Evolutionary conservation across 768 basidiomycete species (phyloP).

Genomic region (Tylopilus rubrobrunneus): DNA sequence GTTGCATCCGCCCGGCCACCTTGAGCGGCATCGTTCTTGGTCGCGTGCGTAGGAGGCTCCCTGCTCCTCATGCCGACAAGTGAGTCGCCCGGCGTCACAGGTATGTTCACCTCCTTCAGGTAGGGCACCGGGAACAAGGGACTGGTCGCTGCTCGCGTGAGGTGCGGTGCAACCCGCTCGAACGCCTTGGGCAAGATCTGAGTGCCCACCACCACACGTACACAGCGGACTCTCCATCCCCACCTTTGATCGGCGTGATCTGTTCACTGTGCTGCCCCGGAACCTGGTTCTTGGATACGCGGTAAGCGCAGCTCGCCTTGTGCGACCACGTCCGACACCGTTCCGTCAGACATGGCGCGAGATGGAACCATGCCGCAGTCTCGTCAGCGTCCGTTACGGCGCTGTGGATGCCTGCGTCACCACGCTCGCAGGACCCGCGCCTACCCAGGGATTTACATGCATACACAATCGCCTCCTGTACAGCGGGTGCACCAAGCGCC

Average conservation of each 20-base stretch:
- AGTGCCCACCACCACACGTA: slow-evolving; percentile 13
- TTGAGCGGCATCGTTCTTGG: background rate
- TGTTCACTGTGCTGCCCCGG: background rate
- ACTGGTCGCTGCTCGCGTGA: slow-evolving; percentile 47
- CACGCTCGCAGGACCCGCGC: no score
- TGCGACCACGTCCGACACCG: slow-evolving; percentile 56
- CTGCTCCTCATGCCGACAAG: background rate
- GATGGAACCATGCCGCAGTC: slow-evolving; percentile 42
- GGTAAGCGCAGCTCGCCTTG: slow-evolving; percentile 33
- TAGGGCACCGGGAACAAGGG: slow-evolving; percentile 53
- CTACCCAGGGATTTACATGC: background rate
- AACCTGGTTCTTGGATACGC: slow-evolving; percentile 15
- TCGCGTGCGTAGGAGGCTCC: background rate
- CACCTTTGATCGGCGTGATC: slow-evolving; percentile 31
- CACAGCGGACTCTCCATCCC: slow-evolving; percentile 10
- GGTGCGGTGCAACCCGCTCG: slow-evolving; percentile 37
- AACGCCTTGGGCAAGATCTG: slow-evolving; percentile 27
- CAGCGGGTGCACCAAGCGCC: slow-evolving; percentile 28
- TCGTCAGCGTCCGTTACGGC: slow-evolving; percentile 14
- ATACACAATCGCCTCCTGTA: background rate
- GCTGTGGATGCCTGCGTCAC: slow-evolving; percentile 5
- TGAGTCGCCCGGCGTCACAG: background rate
- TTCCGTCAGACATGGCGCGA: slow-evolving; percentile 50
- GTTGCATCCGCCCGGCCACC: background rate
- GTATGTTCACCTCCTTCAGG: slow-evolving; percentile 30